Evolutionary conservation across 768 basidiomycete species (phyloP).

Genomic region (Lyophyllum shimeji): DNA sequence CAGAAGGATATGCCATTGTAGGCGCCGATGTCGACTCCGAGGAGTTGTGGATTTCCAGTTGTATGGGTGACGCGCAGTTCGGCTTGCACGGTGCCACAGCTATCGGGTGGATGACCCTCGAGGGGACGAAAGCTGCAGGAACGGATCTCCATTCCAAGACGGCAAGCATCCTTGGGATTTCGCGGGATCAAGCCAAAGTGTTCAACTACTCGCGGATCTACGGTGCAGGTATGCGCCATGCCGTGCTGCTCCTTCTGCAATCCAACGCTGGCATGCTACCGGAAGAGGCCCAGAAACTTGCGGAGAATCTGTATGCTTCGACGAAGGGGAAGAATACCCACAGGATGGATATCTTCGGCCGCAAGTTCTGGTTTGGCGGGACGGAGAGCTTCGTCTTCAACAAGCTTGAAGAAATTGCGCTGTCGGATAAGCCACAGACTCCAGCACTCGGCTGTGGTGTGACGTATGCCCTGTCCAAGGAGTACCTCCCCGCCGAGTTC

Average conservation of each 20-base stretch:
- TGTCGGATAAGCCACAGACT: slow-evolving; percentile 83
- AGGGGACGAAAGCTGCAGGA: slow-evolving; percentile 91
- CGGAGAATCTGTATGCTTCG: slow-evolving; percentile 82
- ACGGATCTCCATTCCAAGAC: slow-evolving; percentile 98
- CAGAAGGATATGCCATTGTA: slow-evolving; percentile 89
- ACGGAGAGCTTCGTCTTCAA: slow-evolving; percentile 97
- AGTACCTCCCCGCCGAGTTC: slow-evolving; percentile 78
- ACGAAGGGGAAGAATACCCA: slow-evolving; percentile 93
- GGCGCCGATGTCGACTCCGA: slow-evolving; percentile 99
- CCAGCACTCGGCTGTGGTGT: slow-evolving; percentile 94
- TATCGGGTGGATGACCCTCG: slow-evolving; percentile 99
- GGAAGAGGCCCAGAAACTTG: slow-evolving; percentile 76
- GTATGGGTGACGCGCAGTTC: slow-evolving; percentile 98
- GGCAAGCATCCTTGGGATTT: slow-evolving; percentile 88
- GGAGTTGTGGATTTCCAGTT: slow-evolving; percentile 98
- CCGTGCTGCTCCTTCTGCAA: slow-evolving; percentile 83
- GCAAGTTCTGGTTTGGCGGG: slow-evolving; percentile 96
- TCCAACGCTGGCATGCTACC: slow-evolving; percentile 77
- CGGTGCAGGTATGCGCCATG: slow-evolving; percentile 96
- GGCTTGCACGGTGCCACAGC: slow-evolving; percentile 95
- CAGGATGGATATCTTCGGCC: slow-evolving; percentile 66
- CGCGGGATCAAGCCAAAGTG: slow-evolving; percentile 93
- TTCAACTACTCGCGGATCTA: slow-evolving; percentile 99
- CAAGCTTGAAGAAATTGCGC: slow-evolving; percentile 92
- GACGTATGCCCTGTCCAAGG: slow-evolving; percentile 89